Evolutionary conservation across 2,329 filamentous ascomycete species (phyloP).

Genomic region (Gnomoniopsis sp.): DNA sequence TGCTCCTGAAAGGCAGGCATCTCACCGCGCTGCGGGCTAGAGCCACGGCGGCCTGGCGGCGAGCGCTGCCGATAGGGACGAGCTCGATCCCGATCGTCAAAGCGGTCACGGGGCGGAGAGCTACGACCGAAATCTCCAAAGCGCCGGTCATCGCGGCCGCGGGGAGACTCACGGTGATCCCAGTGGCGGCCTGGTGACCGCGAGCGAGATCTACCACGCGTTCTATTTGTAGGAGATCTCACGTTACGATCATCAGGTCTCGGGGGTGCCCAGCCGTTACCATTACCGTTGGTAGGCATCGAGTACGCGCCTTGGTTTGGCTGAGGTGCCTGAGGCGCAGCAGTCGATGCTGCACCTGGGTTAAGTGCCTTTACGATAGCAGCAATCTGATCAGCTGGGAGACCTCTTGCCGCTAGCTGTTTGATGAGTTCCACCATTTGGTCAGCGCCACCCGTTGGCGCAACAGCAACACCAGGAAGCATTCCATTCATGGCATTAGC

Average conservation of each 20-base stretch:
- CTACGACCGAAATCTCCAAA: slow-evolving; percentile 72
- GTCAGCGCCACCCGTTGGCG: slow-evolving; percentile 35
- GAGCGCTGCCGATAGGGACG: slow-evolving; percentile 81
- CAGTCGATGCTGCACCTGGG: slow-evolving; percentile 29
- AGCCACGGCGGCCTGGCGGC: slow-evolving; percentile 65
- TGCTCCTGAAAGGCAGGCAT: slow-evolving; percentile 37
- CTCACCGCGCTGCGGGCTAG: slow-evolving; percentile 44
- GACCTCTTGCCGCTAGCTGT: slow-evolving; percentile 69
- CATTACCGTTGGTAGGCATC: slow-evolving; percentile 23
- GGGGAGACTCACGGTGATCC: slow-evolving; percentile 63
- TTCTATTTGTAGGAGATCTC: slow-evolving; percentile 58
- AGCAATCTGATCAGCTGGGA: slow-evolving; percentile 74
- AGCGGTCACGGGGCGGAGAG: slow-evolving; percentile 55
- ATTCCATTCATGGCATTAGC: slow-evolving; percentile 37
- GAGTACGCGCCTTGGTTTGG: slow-evolving; percentile 40
- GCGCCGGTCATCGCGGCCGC: slow-evolving; percentile 62
- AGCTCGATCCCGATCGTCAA: slow-evolving; percentile 52
- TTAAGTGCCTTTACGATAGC: slow-evolving; percentile 51
- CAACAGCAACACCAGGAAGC: slow-evolving; percentile 31
- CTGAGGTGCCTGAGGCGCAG: slow-evolving; percentile 33
- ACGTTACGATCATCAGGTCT: slow-evolving; percentile 52
- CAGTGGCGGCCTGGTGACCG: slow-evolving; percentile 75
- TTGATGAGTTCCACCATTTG: slow-evolving; percentile 70
- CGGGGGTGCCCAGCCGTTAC: slow-evolving; percentile 32
- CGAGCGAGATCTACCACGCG: slow-evolving; percentile 67